Evolutionary conservation across 2,329 filamentous ascomycete species (phyloP).

Genomic region (Dothideomycetes sp.): DNA sequence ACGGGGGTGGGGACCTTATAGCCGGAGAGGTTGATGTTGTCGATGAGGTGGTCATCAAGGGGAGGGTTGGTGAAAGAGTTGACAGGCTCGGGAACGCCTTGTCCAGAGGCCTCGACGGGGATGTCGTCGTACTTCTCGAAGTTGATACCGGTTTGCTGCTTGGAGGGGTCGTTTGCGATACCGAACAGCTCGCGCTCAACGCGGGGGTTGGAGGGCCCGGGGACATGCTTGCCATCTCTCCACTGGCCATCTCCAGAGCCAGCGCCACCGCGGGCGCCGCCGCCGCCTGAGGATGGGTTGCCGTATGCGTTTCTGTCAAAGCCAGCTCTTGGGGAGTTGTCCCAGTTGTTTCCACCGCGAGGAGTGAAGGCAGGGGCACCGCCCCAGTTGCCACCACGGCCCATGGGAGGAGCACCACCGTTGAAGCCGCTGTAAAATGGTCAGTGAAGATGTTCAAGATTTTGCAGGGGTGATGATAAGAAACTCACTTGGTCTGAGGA

Average conservation of each 20-base stretch:
- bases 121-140: conserved; percentile 99
- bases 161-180: conserved; percentile 77
- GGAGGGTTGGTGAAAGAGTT: conserved; percentile 87
- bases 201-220: conserved; percentile 78
- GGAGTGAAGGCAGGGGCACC: conserved; percentile 46
- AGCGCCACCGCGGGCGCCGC: conserved; percentile 47
- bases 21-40: conserved; percentile 85
- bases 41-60: conserved; percentile 83
- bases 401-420: conserved; percentile 24
- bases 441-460: conserved; percentile 12
- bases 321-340: conserved; percentile 18
- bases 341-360: conserved; percentile 32
- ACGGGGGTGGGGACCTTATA: conserved; percentile 96
- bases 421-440: conserved; percentile 11
- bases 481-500: conserved; percentile 15
- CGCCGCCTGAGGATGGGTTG: conserved; percentile 39
- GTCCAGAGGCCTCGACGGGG: conserved; percentile 90
- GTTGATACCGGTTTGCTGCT: conserved; percentile 98
- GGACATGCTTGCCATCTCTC: conserved; percentile 92
- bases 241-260: conserved; percentile 93
- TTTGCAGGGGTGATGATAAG: neutral
- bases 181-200: conserved; percentile 95
- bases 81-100: conserved; percentile 85
- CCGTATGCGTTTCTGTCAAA: conserved; percentile 57
- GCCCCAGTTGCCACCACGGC: conserved; percentile 38